These are phyloP conservation scores for Platanus orientalis DNA, from an alignment of 164 flowering plant species.

Conservation along the genomic window DNA sequence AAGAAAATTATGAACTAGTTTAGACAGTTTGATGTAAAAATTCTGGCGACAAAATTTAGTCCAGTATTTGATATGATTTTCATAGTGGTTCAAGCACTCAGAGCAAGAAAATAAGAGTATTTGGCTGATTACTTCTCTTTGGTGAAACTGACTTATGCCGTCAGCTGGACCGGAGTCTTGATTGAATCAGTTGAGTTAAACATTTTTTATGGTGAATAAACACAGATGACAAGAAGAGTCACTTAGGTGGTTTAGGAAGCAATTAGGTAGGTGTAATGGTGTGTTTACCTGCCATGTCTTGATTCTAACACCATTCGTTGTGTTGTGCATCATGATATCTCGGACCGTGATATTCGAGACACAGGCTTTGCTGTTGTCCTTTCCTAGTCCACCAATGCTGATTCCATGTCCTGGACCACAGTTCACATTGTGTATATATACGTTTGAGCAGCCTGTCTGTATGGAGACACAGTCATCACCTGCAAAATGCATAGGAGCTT, in stretches of 20 bases:
- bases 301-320: conserved; percentile 43
- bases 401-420: conserved; percentile 57
- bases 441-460: conserved; percentile 38
- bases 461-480: conserved; percentile 54
- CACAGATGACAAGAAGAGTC: background rate
- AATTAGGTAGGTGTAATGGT: background rate
- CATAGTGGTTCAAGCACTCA: background rate
- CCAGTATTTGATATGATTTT: background rate
- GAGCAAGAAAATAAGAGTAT: background rate
- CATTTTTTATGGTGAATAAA: background rate
- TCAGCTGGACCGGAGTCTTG: background rate
- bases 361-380: conserved; percentile 41
- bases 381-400: conserved; percentile 52
- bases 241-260: background rate
- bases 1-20: background rate
- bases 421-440: conserved; percentile 30
- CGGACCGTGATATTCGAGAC: conserved; percentile 46
- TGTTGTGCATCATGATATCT: conserved; percentile 29
- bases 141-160: background rate
- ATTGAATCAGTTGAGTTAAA: background rate
- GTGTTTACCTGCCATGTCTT: conserved; percentile 53
- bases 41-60: too few relatives aligned
- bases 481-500: conserved; percentile 16
- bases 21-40: background rate
- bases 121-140: background rate